Evolutionary conservation across 2,329 filamentous ascomycete species (phyloP), one percentile per base, ranked within the genome.

Genomic region (Colletotrichum incanum): DNA sequence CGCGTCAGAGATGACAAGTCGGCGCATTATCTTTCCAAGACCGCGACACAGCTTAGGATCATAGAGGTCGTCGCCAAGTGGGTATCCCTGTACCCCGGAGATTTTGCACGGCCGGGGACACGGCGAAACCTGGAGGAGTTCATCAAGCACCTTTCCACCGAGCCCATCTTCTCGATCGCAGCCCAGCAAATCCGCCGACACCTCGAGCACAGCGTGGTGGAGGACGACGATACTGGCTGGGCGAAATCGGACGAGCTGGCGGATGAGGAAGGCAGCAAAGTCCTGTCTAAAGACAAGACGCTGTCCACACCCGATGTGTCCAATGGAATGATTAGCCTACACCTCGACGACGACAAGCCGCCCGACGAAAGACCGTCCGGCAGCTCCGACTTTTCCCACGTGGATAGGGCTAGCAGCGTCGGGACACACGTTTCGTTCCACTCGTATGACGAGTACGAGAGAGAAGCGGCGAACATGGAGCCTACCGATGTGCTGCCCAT

Each of bases 161-260:
- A 94, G 74, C 92, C 94, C 12, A 93, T 97, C 62, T 98, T 97
- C 81, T 91, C 93, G 26, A 91, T 94, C 23, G 94, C 95, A 3
- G 93, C 94, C 4, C 92, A 94, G 76, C 94, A 98, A 79, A 96
- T 99, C 83, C 89, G 91, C 26, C 88, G 89, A n/a, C 92, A 93
- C 76, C 85, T 98, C 20, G 93, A 95, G 56, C 86, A 88, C 61
- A 87, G 86, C 70, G 92, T 95, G 1, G 86, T 90, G 7, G 93
- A 97, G 77, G 95, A 98, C 79, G 96, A 98, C 77, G 96, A 99
- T 79, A 93, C 93, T 0, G 92, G 93, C 16, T 99, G 96, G 96
- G 94, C 93, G n/a, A 93, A 92, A 77, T 90, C 91, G 58, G 96
- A 98, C 78, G 89, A 91, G 12, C 75, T 76, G 3, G 79, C 78